A percentile compares a stretch with the other conserved stretches of the same genome.
phyloP scores from a whole-genome alignment of 768 basidiomycete genomes.

The Mycena epipterygia region DNA sequence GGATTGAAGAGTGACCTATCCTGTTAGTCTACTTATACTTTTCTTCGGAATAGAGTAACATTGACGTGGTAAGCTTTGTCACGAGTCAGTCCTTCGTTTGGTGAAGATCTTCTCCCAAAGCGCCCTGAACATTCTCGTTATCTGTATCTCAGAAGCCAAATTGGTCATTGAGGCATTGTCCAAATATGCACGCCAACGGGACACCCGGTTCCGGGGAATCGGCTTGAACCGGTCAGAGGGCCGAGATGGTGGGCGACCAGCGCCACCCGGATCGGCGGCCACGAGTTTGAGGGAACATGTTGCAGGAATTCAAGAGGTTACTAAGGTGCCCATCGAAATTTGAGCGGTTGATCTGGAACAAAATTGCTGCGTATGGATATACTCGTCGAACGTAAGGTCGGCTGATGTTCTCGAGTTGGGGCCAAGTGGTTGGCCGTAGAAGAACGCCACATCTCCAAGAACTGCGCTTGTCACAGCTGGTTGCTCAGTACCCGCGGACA shows the following conservation, averaged over 20 bases:
- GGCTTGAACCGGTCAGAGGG: conserved; percentile 26
- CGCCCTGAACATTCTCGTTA: conserved; percentile 26
- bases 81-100: conserved; percentile 31
- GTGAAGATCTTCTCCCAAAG: conserved; percentile 28
- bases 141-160: conserved; percentile 32
- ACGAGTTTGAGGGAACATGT: conserved; percentile 26
- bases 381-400: conserved; percentile 20
- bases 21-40: conserved; percentile 34
- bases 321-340: neutral
- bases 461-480: conserved; percentile 14
- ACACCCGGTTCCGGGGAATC: conserved; percentile 29
- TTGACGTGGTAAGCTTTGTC: conserved; percentile 36
- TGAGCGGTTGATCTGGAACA: conserved; percentile 10
- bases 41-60: conserved; percentile 29
- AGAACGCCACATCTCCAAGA: conserved; percentile 37
- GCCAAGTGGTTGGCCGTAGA: conserved; percentile 25
- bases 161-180: conserved; percentile 23
- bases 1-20: conserved; percentile 10
- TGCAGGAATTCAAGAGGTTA: neutral
- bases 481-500: conserved; percentile 22
- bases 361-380: conserved; percentile 24
- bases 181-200: conserved; percentile 24
- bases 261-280: conserved; percentile 27
- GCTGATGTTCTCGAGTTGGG: conserved; percentile 34
- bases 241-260: neutral